These are phyloP conservation scores for Myxozyma neotropica DNA, from an alignment of 805 yeast genomes.

Conservation along the genomic window DNA sequence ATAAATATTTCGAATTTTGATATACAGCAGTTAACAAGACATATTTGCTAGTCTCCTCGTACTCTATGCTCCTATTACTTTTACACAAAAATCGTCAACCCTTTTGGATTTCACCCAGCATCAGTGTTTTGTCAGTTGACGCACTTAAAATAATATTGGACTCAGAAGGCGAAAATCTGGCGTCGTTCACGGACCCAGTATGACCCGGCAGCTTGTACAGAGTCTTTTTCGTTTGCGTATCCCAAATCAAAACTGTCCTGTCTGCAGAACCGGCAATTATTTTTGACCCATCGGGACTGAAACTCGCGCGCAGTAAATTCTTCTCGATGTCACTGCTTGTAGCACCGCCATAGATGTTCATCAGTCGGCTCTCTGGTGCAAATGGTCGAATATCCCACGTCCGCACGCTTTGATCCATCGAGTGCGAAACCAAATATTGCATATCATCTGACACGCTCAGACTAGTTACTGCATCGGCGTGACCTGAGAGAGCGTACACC, in stretches of 20 bases:
- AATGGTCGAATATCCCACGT: slow-evolving; percentile 57
- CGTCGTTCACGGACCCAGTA: slow-evolving; percentile 60
- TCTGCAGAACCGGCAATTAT: slow-evolving; percentile 66
- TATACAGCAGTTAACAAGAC: no score
- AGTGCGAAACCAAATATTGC: slow-evolving; percentile 53
- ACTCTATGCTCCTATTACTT: background rate
- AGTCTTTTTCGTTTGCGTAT: slow-evolving; percentile 53
- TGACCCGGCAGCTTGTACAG: slow-evolving; percentile 61
- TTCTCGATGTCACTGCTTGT: slow-evolving; percentile 52
- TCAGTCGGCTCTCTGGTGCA: slow-evolving; percentile 40
- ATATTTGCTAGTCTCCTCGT: no score
- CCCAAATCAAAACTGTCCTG: slow-evolving; percentile 62
- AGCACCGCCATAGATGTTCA: slow-evolving; percentile 58
- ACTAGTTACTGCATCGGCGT: slow-evolving; percentile 58
- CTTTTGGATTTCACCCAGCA: slow-evolving; percentile 35
- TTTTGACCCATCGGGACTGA: slow-evolving; percentile 46
- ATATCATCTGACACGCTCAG: slow-evolving; percentile 53
- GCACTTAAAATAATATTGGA: slow-evolving; percentile 39
- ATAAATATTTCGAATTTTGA: no score
- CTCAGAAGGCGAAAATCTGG: slow-evolving; percentile 54
- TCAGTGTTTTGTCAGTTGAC: slow-evolving; percentile 33
- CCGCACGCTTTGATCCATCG: slow-evolving; percentile 60
- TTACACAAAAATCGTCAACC: background rate
- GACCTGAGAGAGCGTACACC: slow-evolving; percentile 52
- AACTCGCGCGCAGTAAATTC: slow-evolving; percentile 53